Evolutionary conservation across 345 rosid species (phyloP).

Genomic region (Gossypium arboreum): DNA sequence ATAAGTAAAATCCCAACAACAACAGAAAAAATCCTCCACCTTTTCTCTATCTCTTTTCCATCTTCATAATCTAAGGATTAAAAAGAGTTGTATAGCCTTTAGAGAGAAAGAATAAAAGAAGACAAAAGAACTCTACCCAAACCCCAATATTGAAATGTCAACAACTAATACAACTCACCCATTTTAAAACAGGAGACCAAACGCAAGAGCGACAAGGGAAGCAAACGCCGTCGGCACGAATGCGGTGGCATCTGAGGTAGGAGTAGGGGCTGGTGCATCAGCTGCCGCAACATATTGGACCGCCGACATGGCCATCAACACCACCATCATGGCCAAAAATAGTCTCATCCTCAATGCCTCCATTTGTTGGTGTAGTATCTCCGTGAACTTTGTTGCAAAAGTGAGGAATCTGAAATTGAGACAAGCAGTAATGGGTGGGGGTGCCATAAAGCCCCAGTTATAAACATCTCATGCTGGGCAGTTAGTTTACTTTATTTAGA

Average conservation of each 20-base stretch:
- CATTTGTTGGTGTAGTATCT: background rate
- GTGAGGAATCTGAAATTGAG: background rate
- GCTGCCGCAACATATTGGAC: slow-evolving; percentile 35
- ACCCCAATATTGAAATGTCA: background rate
- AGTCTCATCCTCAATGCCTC: slow-evolving; percentile 32
- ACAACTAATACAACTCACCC: background rate
- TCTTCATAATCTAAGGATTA: background rate
- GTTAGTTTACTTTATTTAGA: no score
- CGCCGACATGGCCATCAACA: slow-evolving; percentile 29
- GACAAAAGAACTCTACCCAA: slow-evolving; percentile 8
- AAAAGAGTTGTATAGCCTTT: background rate
- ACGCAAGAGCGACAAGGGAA: slow-evolving; percentile 35
- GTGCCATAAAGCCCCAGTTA: background rate
- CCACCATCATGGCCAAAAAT: slow-evolving; percentile 23
- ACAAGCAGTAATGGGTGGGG: background rate
- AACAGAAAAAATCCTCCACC: background rate
- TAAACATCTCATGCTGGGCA: slow-evolving; percentile 10
- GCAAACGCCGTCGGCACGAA: slow-evolving; percentile 38
- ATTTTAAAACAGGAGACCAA: slow-evolving; percentile 30
- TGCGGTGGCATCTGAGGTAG: slow-evolving; percentile 34
- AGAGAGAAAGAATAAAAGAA: background rate
- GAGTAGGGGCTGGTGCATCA: slow-evolving; percentile 40
- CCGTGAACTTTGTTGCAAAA: background rate
- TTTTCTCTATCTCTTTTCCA: background rate
- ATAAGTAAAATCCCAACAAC: background rate